Evolutionary conservation across 192 early-diverging fungal genomes (phyloP).

Genomic region (Rhizoclosmatium globosum): DNA sequence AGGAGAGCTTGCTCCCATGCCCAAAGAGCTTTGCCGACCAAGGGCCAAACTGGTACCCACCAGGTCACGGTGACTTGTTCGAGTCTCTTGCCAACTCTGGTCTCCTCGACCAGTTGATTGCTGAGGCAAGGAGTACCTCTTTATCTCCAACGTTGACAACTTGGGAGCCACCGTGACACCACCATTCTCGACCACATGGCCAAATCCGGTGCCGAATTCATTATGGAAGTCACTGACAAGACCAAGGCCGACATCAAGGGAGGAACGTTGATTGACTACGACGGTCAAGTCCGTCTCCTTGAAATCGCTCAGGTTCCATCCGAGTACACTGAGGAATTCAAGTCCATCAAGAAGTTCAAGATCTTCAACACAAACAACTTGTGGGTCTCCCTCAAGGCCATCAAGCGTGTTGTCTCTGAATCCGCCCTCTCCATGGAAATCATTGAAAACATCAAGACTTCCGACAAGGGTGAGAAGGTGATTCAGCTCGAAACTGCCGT

Average conservation of each 20-base stretch:
- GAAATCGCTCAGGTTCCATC: conserved; percentile 99
- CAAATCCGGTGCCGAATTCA: conserved; percentile 85
- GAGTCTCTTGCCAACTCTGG: conserved; percentile 94
- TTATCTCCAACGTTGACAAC: conserved; percentile 99
- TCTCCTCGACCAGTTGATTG: conserved; percentile 89
- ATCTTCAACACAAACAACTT: conserved; percentile 94
- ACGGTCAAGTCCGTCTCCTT: conserved; percentile 88
- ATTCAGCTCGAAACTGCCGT: conserved; percentile 99
- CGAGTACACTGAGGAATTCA: conserved; percentile 97
- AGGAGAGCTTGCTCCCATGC: conserved; percentile 90
- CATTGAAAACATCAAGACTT: conserved; percentile 97
- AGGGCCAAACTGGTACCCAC: conserved; percentile 77
- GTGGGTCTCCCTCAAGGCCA: conserved; percentile 59
- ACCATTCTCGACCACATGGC: conserved; percentile 93
- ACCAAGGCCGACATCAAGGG: conserved; percentile 99
- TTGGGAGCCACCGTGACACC: conserved; percentile 97
- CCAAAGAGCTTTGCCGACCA: conserved; percentile 74
- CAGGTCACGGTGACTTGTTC: conserved; percentile 98
- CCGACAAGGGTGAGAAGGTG: conserved; percentile 92
- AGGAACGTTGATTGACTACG: conserved; percentile 98
- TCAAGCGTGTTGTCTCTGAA: conserved; percentile 80
- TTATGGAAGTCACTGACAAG: conserved; percentile 99
- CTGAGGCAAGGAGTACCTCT: conserved; percentile 97
- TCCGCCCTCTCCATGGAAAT: conserved; percentile 88
- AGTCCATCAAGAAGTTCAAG: conserved; percentile 99